Percentiles rank a stretch among this genome's conserved stretches.
These are phyloP conservation scores for Fusarium pilosicola DNA, from an alignment of 2,329 filamentous ascomycete genomes.

Conservation along the genomic window DNA sequence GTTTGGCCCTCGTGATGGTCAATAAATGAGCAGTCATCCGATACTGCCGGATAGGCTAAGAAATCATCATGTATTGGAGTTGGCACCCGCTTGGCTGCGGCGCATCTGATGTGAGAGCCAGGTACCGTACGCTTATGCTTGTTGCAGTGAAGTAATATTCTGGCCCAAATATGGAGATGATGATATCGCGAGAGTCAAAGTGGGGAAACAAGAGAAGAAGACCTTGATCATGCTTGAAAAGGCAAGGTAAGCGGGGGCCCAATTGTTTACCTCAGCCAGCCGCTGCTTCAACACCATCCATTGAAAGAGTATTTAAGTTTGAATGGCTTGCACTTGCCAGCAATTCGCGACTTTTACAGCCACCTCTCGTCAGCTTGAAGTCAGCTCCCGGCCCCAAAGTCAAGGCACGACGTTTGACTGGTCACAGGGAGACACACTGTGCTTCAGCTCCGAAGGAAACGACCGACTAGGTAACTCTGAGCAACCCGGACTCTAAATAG, in stretches of 20 bases:
- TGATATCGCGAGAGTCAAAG: not conserved
- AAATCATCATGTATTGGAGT: not conserved
- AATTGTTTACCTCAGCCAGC: slow-evolving; percentile 16
- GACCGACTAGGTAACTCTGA: not conserved
- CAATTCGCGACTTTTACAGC: slow-evolving; percentile 4
- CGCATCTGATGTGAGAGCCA: not conserved
- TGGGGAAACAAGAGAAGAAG: not conserved
- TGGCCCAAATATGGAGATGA: not conserved
- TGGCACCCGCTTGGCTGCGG: not conserved
- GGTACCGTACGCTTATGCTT: slow-evolving; percentile 1
- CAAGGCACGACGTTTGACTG: slow-evolving; percentile 22
- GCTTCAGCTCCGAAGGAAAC: slow-evolving; percentile 1
- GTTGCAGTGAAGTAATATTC: not conserved
- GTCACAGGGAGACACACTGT: slow-evolving; percentile 20
- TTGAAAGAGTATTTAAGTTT: slow-evolving; percentile 17
- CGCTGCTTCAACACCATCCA: slow-evolving; percentile 4
- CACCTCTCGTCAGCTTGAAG: slow-evolving; percentile 38
- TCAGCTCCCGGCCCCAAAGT: slow-evolving; percentile 26
- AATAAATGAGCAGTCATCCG: not conserved
- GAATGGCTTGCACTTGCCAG: slow-evolving; percentile 5
- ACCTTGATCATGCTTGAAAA: not conserved
- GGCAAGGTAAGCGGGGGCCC: not conserved
- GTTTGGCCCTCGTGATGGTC: not conserved
- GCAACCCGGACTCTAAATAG: slow-evolving; percentile 2
- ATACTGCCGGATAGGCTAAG: not conserved